Conservation (phyloP, 2,329 filamentous ascomycete species). For the Periconia macrospinosa region DNA sequence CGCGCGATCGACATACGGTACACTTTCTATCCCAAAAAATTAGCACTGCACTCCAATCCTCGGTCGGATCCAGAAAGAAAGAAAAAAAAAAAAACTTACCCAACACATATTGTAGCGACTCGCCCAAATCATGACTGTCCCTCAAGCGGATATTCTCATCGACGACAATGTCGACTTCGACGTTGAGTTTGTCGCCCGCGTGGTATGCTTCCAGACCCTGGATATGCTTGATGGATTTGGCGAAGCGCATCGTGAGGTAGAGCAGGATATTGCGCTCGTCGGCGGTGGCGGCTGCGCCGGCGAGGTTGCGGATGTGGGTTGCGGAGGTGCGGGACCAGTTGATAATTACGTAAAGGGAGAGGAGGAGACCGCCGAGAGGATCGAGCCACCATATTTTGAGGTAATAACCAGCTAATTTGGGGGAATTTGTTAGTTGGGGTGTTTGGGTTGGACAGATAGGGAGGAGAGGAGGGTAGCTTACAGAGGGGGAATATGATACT, state of each 20-base stretch:
- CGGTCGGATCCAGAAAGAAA: too few species aligned
- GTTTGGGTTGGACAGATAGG: neutral
- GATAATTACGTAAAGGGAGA: constrained; percentile 77
- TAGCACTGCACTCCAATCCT: neutral
- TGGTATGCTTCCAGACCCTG: constrained; percentile 86
- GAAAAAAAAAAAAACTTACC: constrained; percentile 43
- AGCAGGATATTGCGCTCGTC: constrained; percentile 83
- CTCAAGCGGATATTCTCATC: constrained; percentile 74
- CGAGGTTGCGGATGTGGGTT: constrained; percentile 78
- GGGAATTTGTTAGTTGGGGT: neutral
- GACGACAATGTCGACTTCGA: constrained; percentile 81
- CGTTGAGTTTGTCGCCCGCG: constrained; percentile 80
- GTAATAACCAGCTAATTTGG: constrained; percentile 66
- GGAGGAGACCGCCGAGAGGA: constrained; percentile 72
- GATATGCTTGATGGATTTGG: constrained; percentile 82
- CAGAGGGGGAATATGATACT: constrained; percentile 82
- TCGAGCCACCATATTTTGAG: constrained; percentile 83
- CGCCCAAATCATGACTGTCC: constrained; percentile 79
- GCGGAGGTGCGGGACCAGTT: constrained; percentile 76
- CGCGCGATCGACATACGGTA: constrained; percentile 69
- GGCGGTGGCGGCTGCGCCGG: constrained; percentile 75
- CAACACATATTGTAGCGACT: constrained; percentile 79
- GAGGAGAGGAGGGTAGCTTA: constrained; percentile 33
- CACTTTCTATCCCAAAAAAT: constrained; percentile 56
- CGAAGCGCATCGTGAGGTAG: constrained; percentile 93